phyloP scores from a whole-genome alignment of 2,329 filamentous ascomycete species.

The Thelonectria blattea region DNA sequence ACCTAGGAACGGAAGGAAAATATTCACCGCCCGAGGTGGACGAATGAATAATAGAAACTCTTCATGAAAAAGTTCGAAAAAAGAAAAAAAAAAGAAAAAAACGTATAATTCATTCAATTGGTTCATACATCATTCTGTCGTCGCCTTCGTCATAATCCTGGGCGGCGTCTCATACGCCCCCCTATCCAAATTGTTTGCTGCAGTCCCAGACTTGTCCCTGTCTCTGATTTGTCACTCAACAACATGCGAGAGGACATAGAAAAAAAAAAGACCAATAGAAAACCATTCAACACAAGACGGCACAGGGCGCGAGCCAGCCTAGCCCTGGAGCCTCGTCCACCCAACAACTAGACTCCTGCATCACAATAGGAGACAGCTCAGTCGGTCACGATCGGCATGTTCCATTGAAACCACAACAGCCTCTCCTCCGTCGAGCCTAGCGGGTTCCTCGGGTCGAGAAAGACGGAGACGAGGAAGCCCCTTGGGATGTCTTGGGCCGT shows the following conservation, averaged over 20 bases:
- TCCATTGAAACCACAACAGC: slow-evolving; percentile 39
- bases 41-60: slow-evolving; percentile 37
- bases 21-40: slow-evolving; percentile 26
- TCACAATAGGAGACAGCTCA: background rate
- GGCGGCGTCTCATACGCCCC: background rate
- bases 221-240: background rate
- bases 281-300: background rate
- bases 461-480: slow-evolving; percentile 45
- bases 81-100: slow-evolving; percentile 2
- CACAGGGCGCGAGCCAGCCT: background rate
- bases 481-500: slow-evolving; percentile 36
- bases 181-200: background rate
- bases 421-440: slow-evolving; percentile 34
- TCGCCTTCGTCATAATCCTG: background rate
- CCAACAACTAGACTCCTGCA: background rate
- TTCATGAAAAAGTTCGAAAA: background rate
- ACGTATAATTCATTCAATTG: slow-evolving; percentile 18
- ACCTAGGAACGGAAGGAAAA: slow-evolving; percentile 26
- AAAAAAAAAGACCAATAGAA: background rate
- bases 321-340: background rate
- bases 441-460: slow-evolving; percentile 40
- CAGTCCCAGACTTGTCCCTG: no score
- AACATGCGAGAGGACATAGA: background rate
- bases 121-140: slow-evolving; percentile 6
- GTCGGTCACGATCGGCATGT: slow-evolving; percentile 30